These are phyloP conservation scores for Rhodotorula kratochvilovae DNA, from an alignment of 768 basidiomycete species.

Conservation along the genomic window DNA sequence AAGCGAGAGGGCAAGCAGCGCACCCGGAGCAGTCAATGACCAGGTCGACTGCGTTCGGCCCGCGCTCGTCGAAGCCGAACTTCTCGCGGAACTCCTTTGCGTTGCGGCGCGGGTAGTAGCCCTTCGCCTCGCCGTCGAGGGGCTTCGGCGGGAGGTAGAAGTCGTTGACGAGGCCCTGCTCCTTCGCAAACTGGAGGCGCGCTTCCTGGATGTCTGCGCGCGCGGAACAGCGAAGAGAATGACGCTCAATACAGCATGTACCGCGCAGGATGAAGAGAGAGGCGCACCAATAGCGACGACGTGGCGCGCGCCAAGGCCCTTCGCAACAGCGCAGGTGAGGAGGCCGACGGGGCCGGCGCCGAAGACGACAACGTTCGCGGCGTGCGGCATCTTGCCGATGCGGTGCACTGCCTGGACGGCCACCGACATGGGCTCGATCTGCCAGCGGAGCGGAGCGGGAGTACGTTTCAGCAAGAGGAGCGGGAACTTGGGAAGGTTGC, in stretches of 20 bases:
- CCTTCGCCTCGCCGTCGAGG: constrained; percentile 62
- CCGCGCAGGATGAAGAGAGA: no score
- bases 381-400: constrained; percentile 66
- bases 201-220: constrained; percentile 50
- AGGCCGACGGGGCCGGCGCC: constrained; percentile 80
- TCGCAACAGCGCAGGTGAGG: constrained; percentile 90
- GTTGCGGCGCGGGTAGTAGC: constrained; percentile 59
- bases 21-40: constrained; percentile 81
- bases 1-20: constrained; percentile 56
- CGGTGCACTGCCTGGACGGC: constrained; percentile 81
- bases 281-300: constrained; percentile 72
- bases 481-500: background rate
- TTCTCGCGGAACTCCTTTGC: constrained; percentile 60
- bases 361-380: constrained; percentile 74
- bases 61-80: constrained; percentile 67
- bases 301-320: constrained; percentile 78
- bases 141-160: constrained; percentile 58
- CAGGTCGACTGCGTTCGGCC: constrained; percentile 68
- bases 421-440: constrained; percentile 94
- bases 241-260: background rate
- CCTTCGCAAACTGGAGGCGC: constrained; percentile 79
- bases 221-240: background rate
- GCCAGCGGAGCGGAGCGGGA: no score
- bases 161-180: constrained; percentile 66
- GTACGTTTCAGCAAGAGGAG: background rate